A percentile compares a stretch with the other conserved stretches of the same genome.
phyloP scores from a whole-genome alignment of 1,284 basidiomycete genomes.

The Wallemia hederae region DNA sequence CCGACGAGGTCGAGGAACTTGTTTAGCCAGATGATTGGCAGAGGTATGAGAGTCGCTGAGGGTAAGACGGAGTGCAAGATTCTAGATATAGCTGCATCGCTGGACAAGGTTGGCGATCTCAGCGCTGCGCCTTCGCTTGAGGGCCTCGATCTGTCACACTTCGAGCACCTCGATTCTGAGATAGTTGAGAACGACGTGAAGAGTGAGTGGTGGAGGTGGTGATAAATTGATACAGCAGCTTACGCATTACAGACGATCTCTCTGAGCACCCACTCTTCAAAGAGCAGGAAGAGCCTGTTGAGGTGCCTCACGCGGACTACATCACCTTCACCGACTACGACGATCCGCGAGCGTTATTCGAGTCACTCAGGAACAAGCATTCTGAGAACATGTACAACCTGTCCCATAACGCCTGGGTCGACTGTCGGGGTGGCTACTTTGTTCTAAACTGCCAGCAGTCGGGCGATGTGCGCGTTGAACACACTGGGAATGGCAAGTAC shows the following conservation, averaged over 20 bases:
- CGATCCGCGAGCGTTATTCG: slow-evolving; percentile 29
- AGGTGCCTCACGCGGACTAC: slow-evolving; percentile 28
- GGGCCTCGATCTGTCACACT: slow-evolving; percentile 30
- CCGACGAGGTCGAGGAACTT: slow-evolving; percentile 68
- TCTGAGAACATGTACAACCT: slow-evolving; percentile 25
- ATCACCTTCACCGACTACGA: slow-evolving; percentile 57
- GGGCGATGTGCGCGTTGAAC: slow-evolving; percentile 43
- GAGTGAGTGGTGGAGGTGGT: slow-evolving; percentile 21
- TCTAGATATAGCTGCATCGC: slow-evolving; percentile 69
- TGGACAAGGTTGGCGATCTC: slow-evolving; percentile 35
- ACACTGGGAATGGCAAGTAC: slow-evolving; percentile 4
- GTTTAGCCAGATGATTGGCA: slow-evolving; percentile 85
- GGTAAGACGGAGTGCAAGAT: slow-evolving; percentile 63
- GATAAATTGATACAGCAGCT: slow-evolving; percentile 10
- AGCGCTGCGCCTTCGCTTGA: slow-evolving; percentile 58
- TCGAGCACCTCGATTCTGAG: slow-evolving; percentile 1
- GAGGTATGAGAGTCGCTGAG: slow-evolving; percentile 64
- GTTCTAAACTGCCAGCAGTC: slow-evolving; percentile 47
- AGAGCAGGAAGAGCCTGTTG: slow-evolving; percentile 5
- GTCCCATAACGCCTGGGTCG: slow-evolving; percentile 42
- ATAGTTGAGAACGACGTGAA: slow-evolving; percentile 21
- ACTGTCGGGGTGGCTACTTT: slow-evolving; percentile 41
- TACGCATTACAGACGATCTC: slow-evolving; percentile 3
- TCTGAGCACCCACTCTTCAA: background rate
- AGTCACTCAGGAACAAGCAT: slow-evolving; percentile 22